phyloP scores from a whole-genome alignment of 2,329 filamentous ascomycete species.

The Tolypocladium pustulatum region DNA sequence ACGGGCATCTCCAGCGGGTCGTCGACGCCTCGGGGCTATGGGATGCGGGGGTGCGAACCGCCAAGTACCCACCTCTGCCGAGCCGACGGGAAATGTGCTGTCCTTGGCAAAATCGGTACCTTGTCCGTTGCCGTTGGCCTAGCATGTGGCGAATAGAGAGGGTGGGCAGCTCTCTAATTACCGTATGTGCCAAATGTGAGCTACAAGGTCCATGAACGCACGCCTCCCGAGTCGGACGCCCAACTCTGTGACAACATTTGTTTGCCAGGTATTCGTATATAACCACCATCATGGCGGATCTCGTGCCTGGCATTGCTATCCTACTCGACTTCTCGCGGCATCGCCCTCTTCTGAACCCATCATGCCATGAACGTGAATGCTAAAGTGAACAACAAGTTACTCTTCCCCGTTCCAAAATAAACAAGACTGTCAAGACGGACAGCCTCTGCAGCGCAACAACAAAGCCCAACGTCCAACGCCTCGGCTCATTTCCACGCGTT shows the following conservation, averaged over 20 bases:
- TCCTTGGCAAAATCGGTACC: background rate
- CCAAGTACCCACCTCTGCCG: background rate
- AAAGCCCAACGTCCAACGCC: background rate
- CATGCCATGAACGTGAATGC: background rate
- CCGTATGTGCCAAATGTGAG: no score
- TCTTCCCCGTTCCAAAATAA: background rate
- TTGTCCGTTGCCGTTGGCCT: no score
- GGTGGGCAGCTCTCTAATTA: no score
- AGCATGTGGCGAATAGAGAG: no score
- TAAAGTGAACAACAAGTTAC: background rate
- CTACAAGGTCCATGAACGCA: no score
- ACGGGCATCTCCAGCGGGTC: background rate
- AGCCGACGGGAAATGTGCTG: background rate
- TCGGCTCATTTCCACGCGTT: conserved; percentile 37
- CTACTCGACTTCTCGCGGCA: background rate
- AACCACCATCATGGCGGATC: no score
- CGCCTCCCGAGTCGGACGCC: no score
- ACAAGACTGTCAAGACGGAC: no score
- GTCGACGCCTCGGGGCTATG: background rate
- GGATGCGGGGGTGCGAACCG: background rate
- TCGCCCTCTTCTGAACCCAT: background rate
- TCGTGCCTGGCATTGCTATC: background rate
- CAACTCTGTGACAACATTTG: no score
- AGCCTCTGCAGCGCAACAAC: background rate
- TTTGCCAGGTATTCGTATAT: no score